Evolutionary conservation across 345 rosid genomes (phyloP), one percentile per base, ranked within the genome.

Genomic region (Populus simonii): DNA sequence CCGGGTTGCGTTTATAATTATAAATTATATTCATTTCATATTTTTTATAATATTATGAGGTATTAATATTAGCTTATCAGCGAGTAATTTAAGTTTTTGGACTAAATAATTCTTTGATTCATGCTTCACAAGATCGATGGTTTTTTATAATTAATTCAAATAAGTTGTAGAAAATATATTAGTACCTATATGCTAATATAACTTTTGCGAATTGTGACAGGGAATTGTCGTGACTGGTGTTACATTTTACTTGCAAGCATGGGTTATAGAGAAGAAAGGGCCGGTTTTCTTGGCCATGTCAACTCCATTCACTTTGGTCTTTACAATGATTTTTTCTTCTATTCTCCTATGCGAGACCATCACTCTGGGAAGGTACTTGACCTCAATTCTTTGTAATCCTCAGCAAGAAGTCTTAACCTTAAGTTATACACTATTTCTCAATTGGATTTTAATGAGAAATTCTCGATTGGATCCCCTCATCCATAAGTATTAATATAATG

Each of bases 241-340:
- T 31, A 86, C 99, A 27, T 92, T 85, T 81, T 96, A 93, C 83
- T 74, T 96, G 27, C 99, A 96, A 85, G 85, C 99, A 45, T 96
- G 96, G 98, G 85, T 96, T 43, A 86, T 96, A 66, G 99, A 93
- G 85, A 92, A 88, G 83, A 91, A 86, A 67, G 99, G 99, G 51
- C 97, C 99, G 51, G 98, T 96, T 7, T 92, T 92, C 81, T 79
- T 93, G 77, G 94, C 98, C 75, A 93, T 91, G 96, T 89, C 96
- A 13, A 93, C 94, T 11, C 99, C 99, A 10, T 75, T 96, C 76
- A 78, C 82, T 77, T 82, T 96, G 45, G 65, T 89, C 72, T 89
- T 96, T 74, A 96, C 99, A 66, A 81, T 89, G 29, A 57, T 91
- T 61, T 83, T 81, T 68, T 92, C 99, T 39, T 89, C 89, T 2